A percentile compares a stretch with the other conserved stretches of the same genome.
Conservation (phyloP, 1,284 basidiomycete genomes). For the Cutaneotrichosporon sp. region DNA sequence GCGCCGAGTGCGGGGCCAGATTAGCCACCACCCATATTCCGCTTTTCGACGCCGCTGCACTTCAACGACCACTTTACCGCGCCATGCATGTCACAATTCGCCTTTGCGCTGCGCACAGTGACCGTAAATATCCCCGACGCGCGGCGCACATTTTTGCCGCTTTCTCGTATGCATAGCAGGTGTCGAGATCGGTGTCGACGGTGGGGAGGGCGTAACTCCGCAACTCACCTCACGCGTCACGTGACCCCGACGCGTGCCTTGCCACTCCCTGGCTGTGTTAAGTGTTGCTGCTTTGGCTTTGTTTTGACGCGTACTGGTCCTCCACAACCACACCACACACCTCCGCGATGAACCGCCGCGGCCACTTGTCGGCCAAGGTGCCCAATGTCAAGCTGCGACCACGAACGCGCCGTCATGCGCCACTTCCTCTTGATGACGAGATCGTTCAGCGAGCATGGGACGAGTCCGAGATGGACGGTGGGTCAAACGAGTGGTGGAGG, state of each 20-base stretch:
- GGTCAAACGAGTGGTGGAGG: neutral
- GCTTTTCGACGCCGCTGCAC: conserved; percentile 1
- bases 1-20: neutral
- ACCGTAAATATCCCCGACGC: neutral
- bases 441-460: conserved; percentile 22
- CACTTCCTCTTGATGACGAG: conserved; percentile 20
- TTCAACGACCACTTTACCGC: conserved; percentile 2
- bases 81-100: conserved; percentile 8
- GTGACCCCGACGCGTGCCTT: neutral
- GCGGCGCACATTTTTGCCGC: conserved; percentile 6
- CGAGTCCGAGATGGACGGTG: conserved; percentile 18
- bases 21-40: neutral
- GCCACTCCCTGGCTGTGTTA: neutral
- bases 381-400: conserved; percentile 46
- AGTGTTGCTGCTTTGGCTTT: neutral
- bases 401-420: conserved; percentile 4
- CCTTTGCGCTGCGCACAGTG: neutral
- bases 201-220: neutral
- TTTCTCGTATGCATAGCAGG: conserved; percentile 13
- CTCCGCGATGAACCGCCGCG: conserved; percentile 33
- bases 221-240: neutral
- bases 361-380: conserved; percentile 40
- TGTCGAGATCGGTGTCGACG: neutral
- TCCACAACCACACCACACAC: neutral
- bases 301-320: conserved; percentile 8